Base-by-base conservation (phyloP, 768 basidiomycete species). In the Lactarius pseudohatsudake region DNA sequence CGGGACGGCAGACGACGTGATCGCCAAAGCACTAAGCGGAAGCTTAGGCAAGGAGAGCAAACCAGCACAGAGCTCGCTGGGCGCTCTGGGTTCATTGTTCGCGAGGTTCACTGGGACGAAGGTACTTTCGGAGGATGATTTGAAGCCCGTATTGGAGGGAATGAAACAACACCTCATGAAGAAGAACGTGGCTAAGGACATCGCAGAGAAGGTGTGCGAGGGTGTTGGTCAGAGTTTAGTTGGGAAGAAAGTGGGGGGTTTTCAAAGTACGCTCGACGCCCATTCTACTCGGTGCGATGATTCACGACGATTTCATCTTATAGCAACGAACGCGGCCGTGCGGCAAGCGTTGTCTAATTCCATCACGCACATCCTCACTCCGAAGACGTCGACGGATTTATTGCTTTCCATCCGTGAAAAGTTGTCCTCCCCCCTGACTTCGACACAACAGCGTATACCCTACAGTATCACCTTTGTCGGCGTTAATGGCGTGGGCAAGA, bases 141-240 rank as follows among this genome's bases (percentile, higher is more conserved):
- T 98, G 62, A 85, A 85, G 70, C 96, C 96, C 9, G 91, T 96
- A 1, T 75, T 98, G 55, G 90, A 90, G 59, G 92, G 87, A 20
- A 98, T 98, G 95, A 95, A 96, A 76, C 93, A 96, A 67, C 96
- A 98, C 77, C 81, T 99, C 55, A 98, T 98, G 95, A 87, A 90
- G 79, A 98, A 98, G 82, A 99, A 99, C 73, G 97, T 99, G 5
- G 97, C 97, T 4, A 92, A 87, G 76, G 94, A 96, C 66, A 98
- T 98, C 69, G 83, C 96, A 15, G 94, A 96, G 68, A 94, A 95
- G 76, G 86, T 99, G 13, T 96, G 95, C 72, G 94, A 96, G 74
- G 87, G 91, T 7, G 94, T 99, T n/a, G 94, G 93, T 0, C 87
- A 93, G 73, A 86, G 85, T 53, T 82, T 99, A 38, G 84, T 95